phyloP scores from a whole-genome alignment of 2,329 filamentous ascomycete species.

The Alternaria atra region DNA sequence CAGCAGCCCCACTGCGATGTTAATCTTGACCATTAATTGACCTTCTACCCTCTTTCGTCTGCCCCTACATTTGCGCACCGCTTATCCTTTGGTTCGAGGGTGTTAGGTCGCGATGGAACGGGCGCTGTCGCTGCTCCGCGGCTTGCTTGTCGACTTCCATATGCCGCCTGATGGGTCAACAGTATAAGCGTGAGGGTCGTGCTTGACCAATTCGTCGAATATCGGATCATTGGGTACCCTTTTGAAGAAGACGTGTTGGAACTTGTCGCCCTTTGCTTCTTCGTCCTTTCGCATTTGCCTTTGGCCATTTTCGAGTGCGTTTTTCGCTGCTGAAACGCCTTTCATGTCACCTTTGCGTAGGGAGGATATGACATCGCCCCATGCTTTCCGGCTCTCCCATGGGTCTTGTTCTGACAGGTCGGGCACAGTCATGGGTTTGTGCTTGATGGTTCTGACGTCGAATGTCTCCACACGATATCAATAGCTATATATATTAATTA shows the following conservation, averaged over 20 bases:
- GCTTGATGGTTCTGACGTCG: conserved; percentile 36
- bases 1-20: not conserved
- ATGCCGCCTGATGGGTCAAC: conserved; percentile 39
- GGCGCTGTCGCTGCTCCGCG: conserved; percentile 31
- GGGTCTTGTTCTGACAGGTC: conserved; percentile 53
- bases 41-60: not conserved
- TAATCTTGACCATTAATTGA: not conserved
- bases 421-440: conserved; percentile 32
- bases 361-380: conserved; percentile 52
- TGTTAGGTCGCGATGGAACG: conserved; percentile 41
- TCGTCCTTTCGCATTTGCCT: conserved; percentile 54
- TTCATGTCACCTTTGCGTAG: conserved; percentile 56
- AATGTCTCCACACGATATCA: conserved; percentile 54
- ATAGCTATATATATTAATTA: too few relatives aligned
- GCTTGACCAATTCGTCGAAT: conserved; percentile 35
- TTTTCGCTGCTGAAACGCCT: conserved; percentile 42
- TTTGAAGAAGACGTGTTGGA: conserved; percentile 54
- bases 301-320: conserved; percentile 50
- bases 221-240: conserved; percentile 37
- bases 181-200: conserved; percentile 30
- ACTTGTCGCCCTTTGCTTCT: conserved; percentile 47
- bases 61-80: not conserved
- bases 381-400: conserved; percentile 57
- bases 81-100: conserved; percentile 32
- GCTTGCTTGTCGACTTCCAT: conserved; percentile 45